Base-by-base conservation (phyloP, 2,329 filamentous ascomycete species). In the Gyromitra esculenta region DNA sequence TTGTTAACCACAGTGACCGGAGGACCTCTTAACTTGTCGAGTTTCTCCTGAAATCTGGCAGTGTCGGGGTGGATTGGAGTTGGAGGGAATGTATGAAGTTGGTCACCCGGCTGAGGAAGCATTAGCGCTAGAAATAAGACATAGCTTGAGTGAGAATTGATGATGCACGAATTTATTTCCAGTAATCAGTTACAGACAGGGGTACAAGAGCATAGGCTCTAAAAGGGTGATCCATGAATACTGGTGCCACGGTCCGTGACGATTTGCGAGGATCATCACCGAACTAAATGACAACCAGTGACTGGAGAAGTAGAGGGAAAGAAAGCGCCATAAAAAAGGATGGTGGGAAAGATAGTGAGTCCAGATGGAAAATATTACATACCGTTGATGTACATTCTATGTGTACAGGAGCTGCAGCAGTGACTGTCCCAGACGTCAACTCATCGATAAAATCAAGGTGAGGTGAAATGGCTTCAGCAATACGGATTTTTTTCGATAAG, bases 1-100 rank as follows among this genome's bases (percentile, higher is more conserved):
- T 86, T 84, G 81, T 95, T 95, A 66, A 90, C 84, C 0, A 94
- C 86, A 0, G 88, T 88, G 35, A 93, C 86, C 0, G 89, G 88
- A 6, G 80, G 80, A 2, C 80, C 80, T n/a, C 67, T 75, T 0
- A 81, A 57, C 5, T 68, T 48, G 37, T 75, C 62, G 5, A 81
- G 73, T 31, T 81, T 81, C 45, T 77, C 65, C 5, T 78, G 50
- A 31, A 80, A 81, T 8, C 54, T 74, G 5, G 70, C 18, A 1
- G 78, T 77, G 21, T 81, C 77, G 1, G 78, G 79, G 25, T 81
- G 79, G 35, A 25, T 11, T 7, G 72, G 60, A 1, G 41, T 39
- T 13, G 64, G 18, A 18, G 41, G 48, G 11, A 56, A 52, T 15
- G n/a, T 15, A 15, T 68, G 31, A 39, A 21, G 8, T 39, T 69